These are phyloP conservation scores for Santalum album DNA, from an alignment of 164 flowering plant species.

Conservation along the genomic window DNA sequence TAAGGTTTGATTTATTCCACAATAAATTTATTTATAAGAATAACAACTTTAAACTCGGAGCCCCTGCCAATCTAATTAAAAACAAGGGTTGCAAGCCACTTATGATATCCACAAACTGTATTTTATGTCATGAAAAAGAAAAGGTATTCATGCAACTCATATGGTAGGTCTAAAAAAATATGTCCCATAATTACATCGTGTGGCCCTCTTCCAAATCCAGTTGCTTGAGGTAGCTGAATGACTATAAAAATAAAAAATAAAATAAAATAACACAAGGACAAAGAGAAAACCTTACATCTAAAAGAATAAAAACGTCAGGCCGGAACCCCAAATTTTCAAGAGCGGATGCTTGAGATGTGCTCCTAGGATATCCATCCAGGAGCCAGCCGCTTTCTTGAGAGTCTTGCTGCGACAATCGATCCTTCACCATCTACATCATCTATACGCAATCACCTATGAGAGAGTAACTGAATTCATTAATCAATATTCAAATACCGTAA, in stretches of 20 bases:
- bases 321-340: slow-evolving; percentile 58
- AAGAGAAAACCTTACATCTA: slow-evolving; percentile 50
- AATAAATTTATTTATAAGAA: too few species aligned
- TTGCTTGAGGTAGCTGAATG: too few species aligned
- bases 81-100: too few species aligned
- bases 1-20: too few species aligned
- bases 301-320: slow-evolving; percentile 82
- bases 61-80: too few species aligned
- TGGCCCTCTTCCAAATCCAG: too few species aligned
- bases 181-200: too few species aligned
- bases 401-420: slow-evolving; percentile 64
- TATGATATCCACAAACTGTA: too few species aligned
- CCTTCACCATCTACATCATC: slow-evolving; percentile 80
- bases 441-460: slow-evolving; percentile 7
- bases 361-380: slow-evolving; percentile 97
- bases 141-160: too few species aligned
- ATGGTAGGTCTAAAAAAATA: too few species aligned
- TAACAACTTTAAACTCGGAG: too few species aligned
- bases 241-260: not conserved
- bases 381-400: slow-evolving; percentile 91
- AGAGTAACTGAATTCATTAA: slow-evolving; percentile 2
- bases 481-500: slow-evolving; percentile 43
- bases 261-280: slow-evolving; percentile 1
- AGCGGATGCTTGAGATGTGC: slow-evolving; percentile 85
- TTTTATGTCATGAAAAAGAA: too few species aligned